Base-by-base conservation (phyloP, 345 rosid genomes). In the Melaleuca quinquenervia region DNA sequence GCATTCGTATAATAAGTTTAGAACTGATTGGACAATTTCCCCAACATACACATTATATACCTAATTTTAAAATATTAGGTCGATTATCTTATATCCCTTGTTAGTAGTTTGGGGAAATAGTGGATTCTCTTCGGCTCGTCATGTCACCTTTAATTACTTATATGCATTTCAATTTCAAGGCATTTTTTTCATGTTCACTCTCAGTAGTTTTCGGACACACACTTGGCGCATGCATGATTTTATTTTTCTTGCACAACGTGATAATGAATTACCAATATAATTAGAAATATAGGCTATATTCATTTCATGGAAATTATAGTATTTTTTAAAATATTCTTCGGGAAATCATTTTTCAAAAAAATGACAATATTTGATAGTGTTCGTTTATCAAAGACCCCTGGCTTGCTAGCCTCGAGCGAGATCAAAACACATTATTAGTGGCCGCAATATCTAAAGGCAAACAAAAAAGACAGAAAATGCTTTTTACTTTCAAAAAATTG, bases 191-290 rank as follows among this genome's bases (percentile, higher is more conserved):
- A 15, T 62, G 22, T 62, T 62, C 1, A 29, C 44, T 62, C 7
- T 62, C 7, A 7, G 8, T 62, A 55, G 27, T 55, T 24, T 55
- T 55, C 0, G 1, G 24, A 27, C 27, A 0, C 14, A 27, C 62
- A 1, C 5, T 9, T 0, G 62, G 62, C 6, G 0, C 3, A 55
- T 5, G 27, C 18, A 0, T 13, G 52, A 50, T 21, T 21, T 26
- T n/a, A n/a, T 58, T 58, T 56, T 58, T 58, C 32, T n/a, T 26
- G 14, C 2, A 29, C 64, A 26, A 12, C 14, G 15, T 10, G 8
- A 6, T 29, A 29, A 62, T 62, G 21, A 62, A 62, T 15, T 0
- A 62, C 21, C 3, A 8, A 62, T 29, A 3, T 27, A 62, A 52
- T 52, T 6, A 51, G 16, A 51, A 51, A 14, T 51, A 51, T 3